These are phyloP conservation scores for Pyrenochaeta sp. DNA, from an alignment of 2,329 filamentous ascomycete species.

Conservation along the genomic window DNA sequence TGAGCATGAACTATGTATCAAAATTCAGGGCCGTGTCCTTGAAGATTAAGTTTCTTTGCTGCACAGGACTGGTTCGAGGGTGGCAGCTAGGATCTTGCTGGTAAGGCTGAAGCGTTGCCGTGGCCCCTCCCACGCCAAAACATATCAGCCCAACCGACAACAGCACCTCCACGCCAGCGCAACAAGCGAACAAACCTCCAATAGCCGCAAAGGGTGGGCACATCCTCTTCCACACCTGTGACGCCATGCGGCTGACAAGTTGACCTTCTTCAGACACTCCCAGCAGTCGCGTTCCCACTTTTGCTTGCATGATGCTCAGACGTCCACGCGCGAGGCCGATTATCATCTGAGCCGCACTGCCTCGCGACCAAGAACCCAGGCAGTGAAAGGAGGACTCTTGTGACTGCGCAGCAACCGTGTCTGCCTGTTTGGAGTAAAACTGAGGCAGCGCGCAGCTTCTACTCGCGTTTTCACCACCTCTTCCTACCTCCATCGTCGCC, in stretches of 20 bases:
- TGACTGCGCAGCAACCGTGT: constrained; percentile 12
- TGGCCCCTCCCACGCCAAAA: constrained; percentile 24
- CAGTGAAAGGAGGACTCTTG: constrained; percentile 20
- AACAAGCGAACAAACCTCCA: constrained; percentile 23
- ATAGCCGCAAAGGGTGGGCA: constrained; percentile 18
- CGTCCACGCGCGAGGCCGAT: constrained; percentile 33
- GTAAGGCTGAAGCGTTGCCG: constrained; percentile 17
- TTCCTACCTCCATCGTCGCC: constrained; percentile 17
- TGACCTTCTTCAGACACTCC: constrained; percentile 18
- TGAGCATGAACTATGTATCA: not conserved
- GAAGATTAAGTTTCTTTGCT: not conserved
- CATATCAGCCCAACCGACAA: constrained; percentile 27
- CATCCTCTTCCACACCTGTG: constrained; percentile 18
- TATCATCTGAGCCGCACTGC: constrained; percentile 46
- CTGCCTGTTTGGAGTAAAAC: constrained; percentile 23
- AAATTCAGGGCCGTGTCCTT: not conserved
- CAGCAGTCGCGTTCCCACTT: constrained; percentile 9
- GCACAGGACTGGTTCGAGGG: not conserved
- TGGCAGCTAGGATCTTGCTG: constrained; percentile 14
- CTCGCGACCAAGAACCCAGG: constrained; percentile 29
- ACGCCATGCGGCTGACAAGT: constrained; percentile 31
- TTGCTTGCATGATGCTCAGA: constrained; percentile 34
- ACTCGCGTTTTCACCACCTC: not conserved
- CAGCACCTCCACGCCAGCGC: constrained; percentile 26
- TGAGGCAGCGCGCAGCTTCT: not conserved